Percentiles rank a stretch among this genome's conserved stretches.
These are phyloP conservation scores for Boletellus ananiceps DNA, from an alignment of 768 basidiomycete species.

Conservation along the genomic window DNA sequence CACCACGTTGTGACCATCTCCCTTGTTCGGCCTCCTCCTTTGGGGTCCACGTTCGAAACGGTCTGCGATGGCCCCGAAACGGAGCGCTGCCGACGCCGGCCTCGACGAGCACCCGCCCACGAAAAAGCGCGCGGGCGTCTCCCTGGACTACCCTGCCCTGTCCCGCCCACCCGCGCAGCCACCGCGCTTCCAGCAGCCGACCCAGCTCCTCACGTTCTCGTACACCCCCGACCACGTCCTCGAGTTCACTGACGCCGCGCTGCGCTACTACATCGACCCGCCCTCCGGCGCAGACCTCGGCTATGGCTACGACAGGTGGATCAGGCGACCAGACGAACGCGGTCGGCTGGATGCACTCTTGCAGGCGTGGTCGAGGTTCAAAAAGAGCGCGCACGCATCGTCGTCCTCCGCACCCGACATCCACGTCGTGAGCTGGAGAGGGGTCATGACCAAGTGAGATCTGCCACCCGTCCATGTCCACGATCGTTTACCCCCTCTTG, in stretches of 20 bases:
- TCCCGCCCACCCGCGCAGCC: constrained; percentile 17
- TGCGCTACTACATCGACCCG: constrained; percentile 69
- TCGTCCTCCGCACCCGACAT: constrained; percentile 38
- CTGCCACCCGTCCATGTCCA: not conserved
- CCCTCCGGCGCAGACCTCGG: constrained; percentile 61
- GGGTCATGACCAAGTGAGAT: constrained; percentile 77
- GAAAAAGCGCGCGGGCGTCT: constrained; percentile 1
- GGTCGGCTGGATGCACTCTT: constrained; percentile 68
- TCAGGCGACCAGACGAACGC: constrained; percentile 56
- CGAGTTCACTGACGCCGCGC: constrained; percentile 61
- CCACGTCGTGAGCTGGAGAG: constrained; percentile 69
- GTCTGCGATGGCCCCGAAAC: constrained; percentile 25
- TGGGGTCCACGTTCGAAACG: not conserved
- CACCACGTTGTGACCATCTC: too few species aligned
- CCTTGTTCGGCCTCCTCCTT: not conserved
- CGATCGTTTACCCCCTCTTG: constrained; percentile 17
- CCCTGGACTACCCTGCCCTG: constrained; percentile 24
- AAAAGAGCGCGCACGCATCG: constrained; percentile 31
- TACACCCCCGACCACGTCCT: constrained; percentile 54
- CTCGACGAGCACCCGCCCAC: constrained; percentile 3
- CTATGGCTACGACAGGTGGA: constrained; percentile 73
- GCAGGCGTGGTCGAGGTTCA: constrained; percentile 46
- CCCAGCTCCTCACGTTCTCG: constrained; percentile 66
- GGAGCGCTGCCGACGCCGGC: constrained; percentile 20
- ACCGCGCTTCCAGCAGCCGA: constrained; percentile 65